A percentile compares a stretch with the other conserved stretches of the same genome.
Conservation (phyloP, 352 stramenopile genomes). For the Globisporangium ultimum region DNA sequence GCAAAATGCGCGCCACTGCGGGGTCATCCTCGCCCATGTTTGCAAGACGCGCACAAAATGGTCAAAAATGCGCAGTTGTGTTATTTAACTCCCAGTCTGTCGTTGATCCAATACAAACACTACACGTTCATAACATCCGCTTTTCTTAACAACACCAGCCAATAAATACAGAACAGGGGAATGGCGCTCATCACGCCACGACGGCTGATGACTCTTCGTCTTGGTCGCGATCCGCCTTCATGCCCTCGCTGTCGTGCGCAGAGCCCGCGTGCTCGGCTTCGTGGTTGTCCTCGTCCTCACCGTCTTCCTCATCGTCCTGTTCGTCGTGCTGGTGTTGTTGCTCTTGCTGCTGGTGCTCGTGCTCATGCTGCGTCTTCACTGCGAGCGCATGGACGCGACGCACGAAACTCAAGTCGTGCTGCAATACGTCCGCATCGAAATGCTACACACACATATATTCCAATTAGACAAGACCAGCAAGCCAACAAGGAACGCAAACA, state of each 20-base stretch:
- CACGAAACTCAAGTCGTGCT: conserved; percentile 56
- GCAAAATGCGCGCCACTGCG: background rate
- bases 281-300: background rate
- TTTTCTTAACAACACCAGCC: background rate
- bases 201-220: background rate
- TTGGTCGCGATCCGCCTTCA: background rate
- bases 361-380: conserved; percentile 37
- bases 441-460: conserved; percentile 24
- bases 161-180: background rate
- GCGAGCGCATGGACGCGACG: conserved; percentile 53
- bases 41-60: background rate
- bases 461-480: background rate
- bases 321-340: conserved; percentile 22
- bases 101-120: background rate
- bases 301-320: conserved; percentile 9
- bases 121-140: background rate
- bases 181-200: background rate
- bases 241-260: background rate
- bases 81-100: too few species aligned
- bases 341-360: conserved; percentile 15
- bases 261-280: too few species aligned
- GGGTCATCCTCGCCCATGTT: background rate
- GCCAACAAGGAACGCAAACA: background rate
- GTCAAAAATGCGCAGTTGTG: too few species aligned
- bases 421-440: conserved; percentile 38